Evolutionary conservation across 305 asterid species (phyloP).

Genomic region (Euphrasia arctica): DNA sequence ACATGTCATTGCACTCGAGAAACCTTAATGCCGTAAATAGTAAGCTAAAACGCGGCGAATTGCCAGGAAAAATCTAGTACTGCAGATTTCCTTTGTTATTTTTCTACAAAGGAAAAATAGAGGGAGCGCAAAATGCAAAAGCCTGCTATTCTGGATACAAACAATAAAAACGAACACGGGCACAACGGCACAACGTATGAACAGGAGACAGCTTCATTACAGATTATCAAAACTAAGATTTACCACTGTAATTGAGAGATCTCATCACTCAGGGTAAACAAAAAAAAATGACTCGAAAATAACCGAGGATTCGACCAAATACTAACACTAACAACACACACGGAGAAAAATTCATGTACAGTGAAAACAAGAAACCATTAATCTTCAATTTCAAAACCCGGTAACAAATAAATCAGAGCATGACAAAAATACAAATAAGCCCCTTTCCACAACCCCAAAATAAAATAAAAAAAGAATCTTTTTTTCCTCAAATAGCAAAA

Average conservation of each 20-base stretch:
- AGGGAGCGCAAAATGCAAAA: conserved; percentile 2
- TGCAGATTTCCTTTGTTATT: not conserved
- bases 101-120: not conserved
- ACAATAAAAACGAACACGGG: not conserved
- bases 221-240: no score
- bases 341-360: not conserved
- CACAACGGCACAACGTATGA: no score
- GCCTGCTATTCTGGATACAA: conserved; percentile 4
- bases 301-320: not conserved
- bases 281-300: not conserved
- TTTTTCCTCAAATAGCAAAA: conserved; percentile 1
- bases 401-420: not conserved
- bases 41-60: conserved; percentile 10
- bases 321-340: not conserved
- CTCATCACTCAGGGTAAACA: no score
- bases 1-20: conserved; percentile 3
- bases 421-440: conserved; percentile 9
- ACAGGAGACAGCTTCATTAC: no score
- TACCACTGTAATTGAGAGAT: not conserved
- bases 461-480: not conserved
- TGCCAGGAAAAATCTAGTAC: not conserved
- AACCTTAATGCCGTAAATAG: not conserved
- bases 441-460: not conserved
- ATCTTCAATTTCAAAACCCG: not conserved
- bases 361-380: not conserved